phyloP scores from a whole-genome alignment of 768 basidiomycete species.

The Tubosaeta sp. region DNA sequence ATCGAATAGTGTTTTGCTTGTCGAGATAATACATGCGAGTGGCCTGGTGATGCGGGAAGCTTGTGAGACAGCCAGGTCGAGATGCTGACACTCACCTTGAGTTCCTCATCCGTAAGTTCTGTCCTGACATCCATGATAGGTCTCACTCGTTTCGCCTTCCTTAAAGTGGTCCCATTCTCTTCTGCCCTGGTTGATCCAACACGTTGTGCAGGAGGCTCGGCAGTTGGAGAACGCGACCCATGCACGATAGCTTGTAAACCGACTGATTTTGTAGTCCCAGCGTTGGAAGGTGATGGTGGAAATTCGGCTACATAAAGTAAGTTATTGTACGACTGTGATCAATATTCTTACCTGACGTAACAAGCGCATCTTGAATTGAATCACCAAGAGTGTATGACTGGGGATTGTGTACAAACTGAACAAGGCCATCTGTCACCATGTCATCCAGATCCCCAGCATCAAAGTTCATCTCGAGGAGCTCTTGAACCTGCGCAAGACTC shows the following conservation, averaged over 20 bases:
- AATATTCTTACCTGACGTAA: conserved; percentile 8
- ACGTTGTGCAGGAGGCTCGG: neutral
- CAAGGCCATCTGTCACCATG: conserved; percentile 10
- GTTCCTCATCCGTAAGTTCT: conserved; percentile 78
- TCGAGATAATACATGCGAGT: conserved; percentile 66
- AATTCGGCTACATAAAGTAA: conserved; percentile 3
- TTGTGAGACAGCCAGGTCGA: neutral
- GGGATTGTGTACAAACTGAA: neutral
- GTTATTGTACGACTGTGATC: neutral
- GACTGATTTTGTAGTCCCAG: conserved; percentile 3
- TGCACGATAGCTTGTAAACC: neutral
- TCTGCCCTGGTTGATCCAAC: neutral
- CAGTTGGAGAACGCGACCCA: conserved; percentile 2
- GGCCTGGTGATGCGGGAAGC: conserved; percentile 32
- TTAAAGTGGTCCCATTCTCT: conserved; percentile 5
- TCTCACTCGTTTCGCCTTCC: conserved; percentile 49
- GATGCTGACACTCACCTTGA: conserved; percentile 47
- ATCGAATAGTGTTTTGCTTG: conserved; percentile 52
- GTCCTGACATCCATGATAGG: conserved; percentile 67
- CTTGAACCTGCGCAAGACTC: conserved; percentile 16
- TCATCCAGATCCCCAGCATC: conserved; percentile 24
- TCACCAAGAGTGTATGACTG: neutral
- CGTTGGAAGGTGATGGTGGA: conserved; percentile 1
- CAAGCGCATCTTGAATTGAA: neutral
- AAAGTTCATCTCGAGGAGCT: conserved; percentile 12